Conservation (phyloP, 345 rosid genomes). For the Salix suchowensis region DNA sequence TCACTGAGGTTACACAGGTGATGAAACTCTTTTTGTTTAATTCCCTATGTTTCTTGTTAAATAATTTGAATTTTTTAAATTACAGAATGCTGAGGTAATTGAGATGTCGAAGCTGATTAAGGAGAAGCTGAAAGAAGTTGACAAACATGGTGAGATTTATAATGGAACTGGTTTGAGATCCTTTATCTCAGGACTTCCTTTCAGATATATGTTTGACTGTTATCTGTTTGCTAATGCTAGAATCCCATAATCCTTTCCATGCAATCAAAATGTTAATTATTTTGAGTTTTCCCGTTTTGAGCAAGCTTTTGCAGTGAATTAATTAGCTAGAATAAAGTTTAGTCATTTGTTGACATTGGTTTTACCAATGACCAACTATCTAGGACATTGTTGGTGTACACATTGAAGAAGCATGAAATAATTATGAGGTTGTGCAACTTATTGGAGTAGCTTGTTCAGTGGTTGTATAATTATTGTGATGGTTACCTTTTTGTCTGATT, state of each 20-base stretch:
- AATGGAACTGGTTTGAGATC: background rate
- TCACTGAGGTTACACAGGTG: constrained; percentile 96
- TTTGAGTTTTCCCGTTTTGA: background rate
- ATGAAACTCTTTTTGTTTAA: background rate
- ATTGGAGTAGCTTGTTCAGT: background rate
- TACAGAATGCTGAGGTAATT: constrained; percentile 70
- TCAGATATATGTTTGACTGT: background rate
- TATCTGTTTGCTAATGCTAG: background rate
- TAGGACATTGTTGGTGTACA: background rate
- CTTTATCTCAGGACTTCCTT: background rate
- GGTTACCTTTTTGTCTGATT: background rate
- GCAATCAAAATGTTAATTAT: background rate
- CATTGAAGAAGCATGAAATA: background rate
- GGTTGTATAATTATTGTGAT: background rate
- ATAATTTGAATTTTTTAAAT: constrained; percentile 5
- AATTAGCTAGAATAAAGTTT: background rate
- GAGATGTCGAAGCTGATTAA: constrained; percentile 89
- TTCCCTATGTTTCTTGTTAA: background rate
- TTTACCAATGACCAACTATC: background rate
- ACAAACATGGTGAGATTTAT: constrained; percentile 54
- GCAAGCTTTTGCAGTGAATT: background rate
- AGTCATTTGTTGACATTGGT: background rate
- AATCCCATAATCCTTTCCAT: background rate
- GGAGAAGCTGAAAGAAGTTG: constrained; percentile 92
- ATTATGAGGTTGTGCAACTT: background rate